A percentile compares a stretch with the other conserved stretches of the same genome.
Evolutionary conservation across 2,329 filamentous ascomycete species (phyloP).

Genomic region (Alternaria panax): DNA sequence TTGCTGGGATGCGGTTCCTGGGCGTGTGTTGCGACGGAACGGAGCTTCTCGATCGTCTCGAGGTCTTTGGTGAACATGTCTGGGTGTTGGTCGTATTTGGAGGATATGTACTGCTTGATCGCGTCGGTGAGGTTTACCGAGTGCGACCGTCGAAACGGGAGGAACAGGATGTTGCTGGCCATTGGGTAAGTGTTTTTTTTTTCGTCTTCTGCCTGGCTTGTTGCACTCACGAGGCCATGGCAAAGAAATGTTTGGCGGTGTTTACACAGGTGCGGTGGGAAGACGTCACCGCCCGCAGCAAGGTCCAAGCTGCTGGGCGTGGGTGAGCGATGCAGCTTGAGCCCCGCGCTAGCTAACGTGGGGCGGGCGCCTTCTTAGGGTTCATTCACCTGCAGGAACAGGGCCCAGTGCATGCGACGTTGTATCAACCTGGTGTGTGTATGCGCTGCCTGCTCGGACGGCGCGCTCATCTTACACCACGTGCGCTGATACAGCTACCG

Average conservation of each 20-base stretch:
- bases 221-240: slow-evolving; percentile 39
- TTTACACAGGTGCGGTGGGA: slow-evolving; percentile 24
- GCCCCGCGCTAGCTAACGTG: slow-evolving; percentile 21
- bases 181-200: slow-evolving; percentile 15
- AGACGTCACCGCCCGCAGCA: slow-evolving; percentile 33
- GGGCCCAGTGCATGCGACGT: slow-evolving; percentile 3
- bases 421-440: neutral
- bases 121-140: slow-evolving; percentile 79
- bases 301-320: slow-evolving; percentile 18
- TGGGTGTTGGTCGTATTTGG: slow-evolving; percentile 98
- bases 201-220: neutral
- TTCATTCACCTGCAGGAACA: slow-evolving; percentile 16
- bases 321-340: slow-evolving; percentile 9
- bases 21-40: slow-evolving; percentile 86
- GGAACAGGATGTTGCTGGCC: slow-evolving; percentile 69
- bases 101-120: slow-evolving; percentile 94
- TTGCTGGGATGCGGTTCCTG: slow-evolving; percentile 88
- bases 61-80: slow-evolving; percentile 95
- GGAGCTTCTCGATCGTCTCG: slow-evolving; percentile 81
- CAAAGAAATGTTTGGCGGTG: slow-evolving; percentile 19
- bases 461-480: neutral
- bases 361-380: slow-evolving; percentile 10
- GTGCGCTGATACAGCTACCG: neutral
- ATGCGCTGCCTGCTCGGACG: neutral
- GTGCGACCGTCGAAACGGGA: slow-evolving; percentile 88